phyloP scores from a whole-genome alignment of 192 early-diverging fungal species.

The Podila clonocystis region DNA sequence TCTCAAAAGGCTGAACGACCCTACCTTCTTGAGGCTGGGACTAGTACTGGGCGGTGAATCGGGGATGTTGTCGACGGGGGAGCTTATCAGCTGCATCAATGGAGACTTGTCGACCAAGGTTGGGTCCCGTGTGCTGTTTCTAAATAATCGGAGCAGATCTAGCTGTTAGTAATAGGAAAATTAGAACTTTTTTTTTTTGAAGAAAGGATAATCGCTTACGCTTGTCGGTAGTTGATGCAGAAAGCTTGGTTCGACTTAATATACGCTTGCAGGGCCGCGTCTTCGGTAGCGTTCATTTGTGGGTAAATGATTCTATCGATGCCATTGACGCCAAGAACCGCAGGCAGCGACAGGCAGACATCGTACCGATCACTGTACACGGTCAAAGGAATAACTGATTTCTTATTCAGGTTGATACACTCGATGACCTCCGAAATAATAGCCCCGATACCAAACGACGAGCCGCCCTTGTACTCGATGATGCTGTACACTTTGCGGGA shows the following conservation, averaged over 20 bases:
- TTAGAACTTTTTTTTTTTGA: too few relatives aligned
- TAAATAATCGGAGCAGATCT: too few relatives aligned
- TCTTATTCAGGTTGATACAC: conserved; percentile 70
- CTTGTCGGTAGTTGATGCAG: conserved; percentile 52
- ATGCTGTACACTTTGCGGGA: conserved; percentile 79
- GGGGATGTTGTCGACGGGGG: not conserved
- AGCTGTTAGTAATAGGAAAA: too few relatives aligned
- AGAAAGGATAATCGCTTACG: not conserved
- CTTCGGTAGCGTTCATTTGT: conserved; percentile 65
- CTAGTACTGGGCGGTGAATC: not conserved
- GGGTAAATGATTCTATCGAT: conserved; percentile 74
- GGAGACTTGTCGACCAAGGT: too few relatives aligned
- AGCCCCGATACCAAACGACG: conserved; percentile 84
- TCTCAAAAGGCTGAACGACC: not conserved
- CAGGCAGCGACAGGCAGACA: conserved; percentile 75
- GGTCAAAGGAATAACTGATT: conserved; percentile 73
- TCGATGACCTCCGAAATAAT: conserved; percentile 71
- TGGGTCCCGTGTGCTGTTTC: too few relatives aligned
- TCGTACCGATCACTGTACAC: conserved; percentile 69
- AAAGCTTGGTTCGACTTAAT: conserved; percentile 61
- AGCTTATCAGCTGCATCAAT: not conserved
- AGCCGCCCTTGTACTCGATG: conserved; percentile 81
- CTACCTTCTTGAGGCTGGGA: not conserved
- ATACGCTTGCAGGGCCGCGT: conserved; percentile 59
- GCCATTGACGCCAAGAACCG: conserved; percentile 73